Percentiles rank a stretch among this genome's conserved stretches.
These are phyloP conservation scores for Coccomyxa sp. DNA, from an alignment of 139 green algal genomes.

Conservation along the genomic window DNA sequence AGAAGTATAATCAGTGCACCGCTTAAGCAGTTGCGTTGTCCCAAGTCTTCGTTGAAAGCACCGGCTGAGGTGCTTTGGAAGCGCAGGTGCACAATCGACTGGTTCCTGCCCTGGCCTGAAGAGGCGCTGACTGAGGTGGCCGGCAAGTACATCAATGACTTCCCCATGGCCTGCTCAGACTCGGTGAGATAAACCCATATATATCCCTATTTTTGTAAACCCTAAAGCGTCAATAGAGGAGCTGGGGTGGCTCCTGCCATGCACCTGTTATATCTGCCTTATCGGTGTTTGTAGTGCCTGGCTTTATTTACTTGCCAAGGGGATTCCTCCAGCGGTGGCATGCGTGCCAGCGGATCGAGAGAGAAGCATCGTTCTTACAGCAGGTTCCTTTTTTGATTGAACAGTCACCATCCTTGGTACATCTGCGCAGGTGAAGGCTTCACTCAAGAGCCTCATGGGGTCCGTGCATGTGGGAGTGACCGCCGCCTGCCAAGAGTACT, in stretches of 20 bases:
- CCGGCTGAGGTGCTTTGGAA: too few species aligned
- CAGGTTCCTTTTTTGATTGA: not conserved
- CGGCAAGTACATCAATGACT: conserved; percentile 83
- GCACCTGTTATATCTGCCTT: not conserved
- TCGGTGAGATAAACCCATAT: too few species aligned
- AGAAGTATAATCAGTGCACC: too few species aligned
- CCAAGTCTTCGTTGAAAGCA: too few species aligned
- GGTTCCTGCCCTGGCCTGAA: conserved; percentile 78
- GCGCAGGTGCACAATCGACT: conserved; percentile 83
- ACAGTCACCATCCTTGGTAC: not conserved
- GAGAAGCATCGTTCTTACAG: not conserved
- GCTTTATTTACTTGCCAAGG: not conserved
- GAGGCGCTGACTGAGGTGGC: conserved; percentile 69
- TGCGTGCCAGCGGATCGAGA: not conserved
- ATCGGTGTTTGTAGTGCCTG: not conserved
- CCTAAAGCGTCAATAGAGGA: too few species aligned
- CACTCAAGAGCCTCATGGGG: conserved; percentile 83
- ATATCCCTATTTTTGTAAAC: too few species aligned
- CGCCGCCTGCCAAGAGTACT: conserved; percentile 56
- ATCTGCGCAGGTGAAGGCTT: conserved; percentile 16
- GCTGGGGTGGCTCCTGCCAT: too few species aligned
- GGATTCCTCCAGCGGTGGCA: not conserved
- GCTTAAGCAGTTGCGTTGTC: too few species aligned
- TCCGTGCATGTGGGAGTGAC: conserved; percentile 80
- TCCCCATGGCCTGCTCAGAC: conserved; percentile 71